Evolutionary conservation across 306 rosid genomes (phyloP).

Genomic region (Sicyos baderoa): DNA sequence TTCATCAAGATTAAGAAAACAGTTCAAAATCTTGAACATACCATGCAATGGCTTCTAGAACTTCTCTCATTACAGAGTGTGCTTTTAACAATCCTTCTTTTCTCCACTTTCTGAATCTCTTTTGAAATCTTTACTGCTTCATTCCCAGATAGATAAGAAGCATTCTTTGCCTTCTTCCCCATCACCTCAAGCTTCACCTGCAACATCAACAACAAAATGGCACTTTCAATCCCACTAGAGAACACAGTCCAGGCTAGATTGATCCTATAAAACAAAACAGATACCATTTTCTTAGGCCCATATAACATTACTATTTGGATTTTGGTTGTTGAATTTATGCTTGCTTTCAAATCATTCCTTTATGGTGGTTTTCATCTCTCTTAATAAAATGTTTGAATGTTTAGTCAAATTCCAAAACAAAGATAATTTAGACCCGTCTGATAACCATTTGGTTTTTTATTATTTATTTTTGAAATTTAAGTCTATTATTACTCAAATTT

Average conservation of each 20-base stretch:
- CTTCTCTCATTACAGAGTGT: conserved; percentile 96
- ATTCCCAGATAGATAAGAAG: conserved; percentile 80
- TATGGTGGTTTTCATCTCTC: no score
- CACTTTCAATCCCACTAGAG: neutral
- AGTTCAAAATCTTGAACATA: conserved; percentile 22
- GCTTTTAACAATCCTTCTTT: conserved; percentile 88
- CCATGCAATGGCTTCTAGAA: conserved; percentile 99
- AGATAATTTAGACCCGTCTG: no score
- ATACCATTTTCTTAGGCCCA: no score
- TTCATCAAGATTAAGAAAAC: neutral
- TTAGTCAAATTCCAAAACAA: no score
- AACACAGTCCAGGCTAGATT: neutral
- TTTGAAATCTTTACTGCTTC: conserved; percentile 96
- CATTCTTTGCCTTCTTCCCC: conserved; percentile 99
- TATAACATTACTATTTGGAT: no score
- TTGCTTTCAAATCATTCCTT: no score
- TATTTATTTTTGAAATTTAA: no score
- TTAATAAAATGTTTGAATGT: no score
- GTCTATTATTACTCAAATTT: no score
- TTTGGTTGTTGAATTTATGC: no score
- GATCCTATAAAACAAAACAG: neutral
- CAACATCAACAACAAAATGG: conserved; percentile 10
- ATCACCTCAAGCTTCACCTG: conserved; percentile 95
- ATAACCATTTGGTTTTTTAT: no score
- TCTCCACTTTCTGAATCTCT: conserved; percentile 98